A percentile compares a stretch with the other conserved stretches of the same genome.
Conservation (phyloP, 371 early-diverging fungal species). For the Coemansia linderi region DNA sequence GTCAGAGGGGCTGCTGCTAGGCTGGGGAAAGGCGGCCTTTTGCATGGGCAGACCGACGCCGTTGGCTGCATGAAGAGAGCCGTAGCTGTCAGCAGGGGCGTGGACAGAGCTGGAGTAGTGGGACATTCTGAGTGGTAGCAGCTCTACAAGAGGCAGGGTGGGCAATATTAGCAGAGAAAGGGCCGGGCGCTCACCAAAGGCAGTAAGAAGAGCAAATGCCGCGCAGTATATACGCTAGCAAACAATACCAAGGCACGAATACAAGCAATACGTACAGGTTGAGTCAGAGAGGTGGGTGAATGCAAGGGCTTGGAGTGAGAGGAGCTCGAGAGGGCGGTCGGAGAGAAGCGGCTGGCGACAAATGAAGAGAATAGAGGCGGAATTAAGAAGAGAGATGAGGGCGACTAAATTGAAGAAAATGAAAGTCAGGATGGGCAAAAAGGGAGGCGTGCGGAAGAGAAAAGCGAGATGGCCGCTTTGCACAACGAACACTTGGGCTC, state of each 20-base stretch:
- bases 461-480: conserved; percentile 7
- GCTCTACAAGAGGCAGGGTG: background rate
- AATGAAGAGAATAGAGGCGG: conserved; percentile 14
- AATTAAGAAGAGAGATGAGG: background rate
- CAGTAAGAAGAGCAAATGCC: background rate
- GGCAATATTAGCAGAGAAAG: background rate
- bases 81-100: conserved; percentile 14
- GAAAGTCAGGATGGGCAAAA: conserved; percentile 20
- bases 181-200: background rate
- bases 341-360: background rate
- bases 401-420: conserved; percentile 16
- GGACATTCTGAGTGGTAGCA: conserved; percentile 28
- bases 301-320: conserved; percentile 1
- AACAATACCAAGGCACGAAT: background rate
- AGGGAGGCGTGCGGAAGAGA: conserved; percentile 3
- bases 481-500: conserved; percentile 8
- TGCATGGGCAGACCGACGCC: conserved; percentile 12
- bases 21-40: conserved; percentile 37
- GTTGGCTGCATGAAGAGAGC: conserved; percentile 12
- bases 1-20: conserved; percentile 28
- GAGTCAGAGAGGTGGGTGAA: conserved; percentile 8
- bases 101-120: conserved; percentile 28
- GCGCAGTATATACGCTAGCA: conserved; percentile 7
- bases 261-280: conserved; percentile 7
- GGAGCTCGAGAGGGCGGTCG: background rate